Conservation (phyloP, 176 grass and related monocot species). For the Puccinellia tenuiflora region DNA sequence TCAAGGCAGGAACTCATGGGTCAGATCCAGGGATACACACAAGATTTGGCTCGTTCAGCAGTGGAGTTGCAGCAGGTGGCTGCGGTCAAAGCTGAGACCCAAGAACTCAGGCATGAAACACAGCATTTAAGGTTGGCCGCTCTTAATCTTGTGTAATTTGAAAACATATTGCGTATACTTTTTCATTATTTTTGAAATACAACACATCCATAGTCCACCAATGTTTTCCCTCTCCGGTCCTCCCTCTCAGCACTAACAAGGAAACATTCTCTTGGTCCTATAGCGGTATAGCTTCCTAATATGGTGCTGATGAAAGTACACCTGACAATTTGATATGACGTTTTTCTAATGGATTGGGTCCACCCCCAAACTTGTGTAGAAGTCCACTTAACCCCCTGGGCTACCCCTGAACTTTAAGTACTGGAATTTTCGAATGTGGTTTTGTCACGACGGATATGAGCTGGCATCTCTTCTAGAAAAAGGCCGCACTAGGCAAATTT, state of each 20-base stretch:
- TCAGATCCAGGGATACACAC: constrained; percentile 60
- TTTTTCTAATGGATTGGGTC: background rate
- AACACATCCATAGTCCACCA: background rate
- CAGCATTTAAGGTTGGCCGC: constrained; percentile 58
- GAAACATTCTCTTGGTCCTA: background rate
- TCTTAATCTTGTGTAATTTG: constrained; percentile 2
- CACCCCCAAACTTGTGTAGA: background rate
- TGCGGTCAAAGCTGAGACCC: constrained; percentile 66
- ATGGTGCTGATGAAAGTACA: background rate
- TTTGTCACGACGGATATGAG: background rate
- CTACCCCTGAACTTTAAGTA: background rate
- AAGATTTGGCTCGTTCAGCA: constrained; percentile 50
- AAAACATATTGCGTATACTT: background rate
- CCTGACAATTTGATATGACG: background rate
- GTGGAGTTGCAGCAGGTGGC: constrained; percentile 63
- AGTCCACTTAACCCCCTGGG: background rate
- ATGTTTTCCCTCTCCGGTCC: background rate
- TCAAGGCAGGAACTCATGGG: constrained; percentile 59
- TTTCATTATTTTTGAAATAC: background rate
- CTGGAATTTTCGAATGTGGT: background rate
- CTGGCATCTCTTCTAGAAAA: background rate
- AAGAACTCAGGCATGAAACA: constrained; percentile 61
- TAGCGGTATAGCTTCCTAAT: background rate
- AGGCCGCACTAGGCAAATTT: background rate
- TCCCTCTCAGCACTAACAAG: background rate